Percentiles rank a stretch among this genome's conserved stretches.
Evolutionary conservation across 2,329 filamentous ascomycete genomes (phyloP).

Genomic region (Paecilomyces fulvus): DNA sequence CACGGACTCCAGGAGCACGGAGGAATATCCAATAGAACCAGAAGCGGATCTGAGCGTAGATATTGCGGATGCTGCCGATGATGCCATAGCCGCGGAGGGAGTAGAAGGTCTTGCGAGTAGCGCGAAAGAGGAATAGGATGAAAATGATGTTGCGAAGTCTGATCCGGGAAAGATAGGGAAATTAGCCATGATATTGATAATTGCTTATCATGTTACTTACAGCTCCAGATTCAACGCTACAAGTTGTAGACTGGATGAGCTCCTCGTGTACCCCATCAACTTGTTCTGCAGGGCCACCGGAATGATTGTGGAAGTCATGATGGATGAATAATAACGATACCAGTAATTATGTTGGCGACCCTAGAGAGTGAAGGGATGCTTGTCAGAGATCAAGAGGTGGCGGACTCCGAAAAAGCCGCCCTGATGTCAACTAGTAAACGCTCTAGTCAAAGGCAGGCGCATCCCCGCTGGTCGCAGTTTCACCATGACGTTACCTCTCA

Average conservation of each 20-base stretch:
- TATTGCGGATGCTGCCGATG: constrained; percentile 65
- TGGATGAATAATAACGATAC: constrained; percentile 7
- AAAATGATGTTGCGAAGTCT: constrained; percentile 84
- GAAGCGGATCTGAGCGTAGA: constrained; percentile 64
- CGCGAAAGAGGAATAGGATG: constrained; percentile 75
- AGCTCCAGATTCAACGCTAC: constrained; percentile 33
- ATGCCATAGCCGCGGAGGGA: constrained; percentile 84
- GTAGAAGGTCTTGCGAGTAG: constrained; percentile 70
- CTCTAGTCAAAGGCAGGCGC: background rate
- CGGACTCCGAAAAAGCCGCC: background rate
- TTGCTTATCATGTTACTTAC: constrained; percentile 22
- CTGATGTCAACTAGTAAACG: too few species aligned
- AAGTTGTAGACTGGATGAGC: constrained; percentile 24
- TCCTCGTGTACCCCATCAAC: constrained; percentile 29
- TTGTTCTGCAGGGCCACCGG: constrained; percentile 38
- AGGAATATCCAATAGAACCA: constrained; percentile 79
- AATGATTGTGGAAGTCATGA: constrained; percentile 34
- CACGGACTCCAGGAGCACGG: constrained; percentile 74
- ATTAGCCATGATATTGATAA: background rate
- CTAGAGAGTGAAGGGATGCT: background rate
- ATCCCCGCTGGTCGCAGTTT: background rate
- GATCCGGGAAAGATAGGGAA: background rate
- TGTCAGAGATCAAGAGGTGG: constrained; percentile 5
- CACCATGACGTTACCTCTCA: background rate
- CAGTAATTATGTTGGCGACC: background rate